Base-by-base conservation (phyloP, 2,329 filamentous ascomycete species). In the Hypoxylon sp. region DNA sequence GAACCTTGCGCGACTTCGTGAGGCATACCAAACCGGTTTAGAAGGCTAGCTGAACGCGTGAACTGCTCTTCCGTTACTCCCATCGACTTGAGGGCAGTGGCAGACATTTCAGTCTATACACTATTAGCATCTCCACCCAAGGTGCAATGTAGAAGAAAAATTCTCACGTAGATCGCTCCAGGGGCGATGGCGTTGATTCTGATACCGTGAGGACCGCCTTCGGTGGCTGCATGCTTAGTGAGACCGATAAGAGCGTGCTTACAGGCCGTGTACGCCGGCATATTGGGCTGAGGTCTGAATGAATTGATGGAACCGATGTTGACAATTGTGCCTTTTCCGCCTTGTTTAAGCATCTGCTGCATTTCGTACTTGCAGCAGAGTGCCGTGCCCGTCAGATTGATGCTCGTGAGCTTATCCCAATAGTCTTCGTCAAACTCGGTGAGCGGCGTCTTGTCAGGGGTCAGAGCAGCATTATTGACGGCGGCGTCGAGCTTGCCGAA, bases 211-310 rank as follows among this genome's bases (percentile, higher is more conserved):
- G 70, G 64, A 0, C 76, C 79, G 11, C 73, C 75, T 61, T 80
- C 79, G 30, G 72, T 76, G 2, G 79, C 75, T 2, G 78, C 79
- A 45, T 74, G 71, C 45, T 82, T 82, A 11, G 82, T 83, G 56
- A 84, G 75, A 1, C 81, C 82, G 5, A 83, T 74, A 3, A 84
- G 67, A 1, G 76, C 82, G 65, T 80, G 82, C 67, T 84, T 84
- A 9, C 79, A 77, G 2, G 77, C 75, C 3, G 77, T 80, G 66
- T 84, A 83, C 2, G 82, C 80, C 0, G 78, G 78, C 72, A 80
- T 80, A 14, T 79, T 76, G 0, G 78, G 75, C 7, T 78, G 70
- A 1, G 76, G 67, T 74, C 52, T 72, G 74, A 48, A 80, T 63
- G 79, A 79, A 66, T 80, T 80, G 58, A 80, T 78, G 0, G 77